Base-by-base conservation (phyloP, 345 rosid genomes). In the Reutealis trisperma region DNA sequence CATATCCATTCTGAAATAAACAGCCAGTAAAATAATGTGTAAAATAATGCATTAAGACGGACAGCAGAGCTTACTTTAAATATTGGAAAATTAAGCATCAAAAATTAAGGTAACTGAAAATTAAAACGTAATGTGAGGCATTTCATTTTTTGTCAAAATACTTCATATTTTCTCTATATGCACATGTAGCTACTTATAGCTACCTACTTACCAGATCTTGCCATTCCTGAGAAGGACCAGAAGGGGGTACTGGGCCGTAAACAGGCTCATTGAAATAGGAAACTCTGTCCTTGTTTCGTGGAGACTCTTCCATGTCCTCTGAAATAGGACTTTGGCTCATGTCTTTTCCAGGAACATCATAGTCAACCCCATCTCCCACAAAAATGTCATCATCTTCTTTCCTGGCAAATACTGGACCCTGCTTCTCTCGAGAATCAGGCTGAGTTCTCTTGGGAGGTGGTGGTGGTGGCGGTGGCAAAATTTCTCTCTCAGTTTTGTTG, bases 251-350 rank as follows among this genome's bases (percentile, higher is more conserved):
- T 32, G 96, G 94, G 73, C 96, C 98, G 76, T 89, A 95, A 71
- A 85, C 86, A 72, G 97, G 89, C 80, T 93, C 98, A 64, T 55
- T 68, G 79, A 93, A 93, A 81, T 91, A 92, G 64, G 92, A 32
- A 72, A 82, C 88, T 82, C 81, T 91, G 79, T 92, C 99, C 82
- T 89, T 93, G 81, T 86, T 89, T 80, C 93, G 83, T 77, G 99
- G 99, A 79, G 98, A 96, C 84, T 96, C 99, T 80, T 93, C 99
- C 99, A 93, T 93, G 80, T 96, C 99, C 86, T 93, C 98, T 57
- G 96, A 96, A 49, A 89, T 82, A 79, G 99, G 99, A 86, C 99
- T 96, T 69, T 88, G 91, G 45, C 86, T 86, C 83, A 76, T 77
- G 77, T 90, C 99, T 78, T 96, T 91, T 49, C 92, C 94, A 67